Evolutionary conservation across 352 stramenopile genomes (phyloP), one percentile per base, ranked within the genome.

Genomic region (Pythium apleroticum): DNA sequence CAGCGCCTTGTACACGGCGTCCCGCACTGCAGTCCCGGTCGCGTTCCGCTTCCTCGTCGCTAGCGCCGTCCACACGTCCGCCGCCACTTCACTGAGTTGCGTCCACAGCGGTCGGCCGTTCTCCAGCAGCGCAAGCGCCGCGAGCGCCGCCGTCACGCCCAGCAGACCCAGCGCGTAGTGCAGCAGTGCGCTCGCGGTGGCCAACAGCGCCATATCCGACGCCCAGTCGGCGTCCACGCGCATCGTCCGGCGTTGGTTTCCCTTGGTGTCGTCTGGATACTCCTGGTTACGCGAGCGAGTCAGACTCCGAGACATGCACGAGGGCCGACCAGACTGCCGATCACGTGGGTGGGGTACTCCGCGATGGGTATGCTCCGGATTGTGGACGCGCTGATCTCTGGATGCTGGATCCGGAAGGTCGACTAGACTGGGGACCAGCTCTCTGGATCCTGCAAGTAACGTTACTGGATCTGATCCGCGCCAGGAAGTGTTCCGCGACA

Each of bases 91-190:
- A 15, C 30, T 11, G 4, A 65, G 10, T 31, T 30, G 22, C 7
- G 14, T 20, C 39, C 33, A 63, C 5, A 65, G 30, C 52, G 39
- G 4, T 19, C 19, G 10, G 31, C 57, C 54, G 59, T 72, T 59
- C 53, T 67, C 65, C 8, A 57, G 45, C 35, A 62, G 14, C 31
- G 14, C 41, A 1, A 65, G 69, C 20, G 80, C 49, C 65, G 76
- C 55, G 10, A 90, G 66, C 25, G 68, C 75, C 15, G 65, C 73
- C 5, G 78, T 39, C 22, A 90, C 60, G 1, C 81, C 81, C 57
- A 79, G 78, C 10, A 90, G 37, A 1, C 84, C 84, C 31, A 90
- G 58, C 6, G 84, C 73, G 63, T 84, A 90, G 68, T 91, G 84
- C 35, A 90, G 75, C n/a, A 84, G 72, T 30, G 81, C 81, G 53